phyloP scores from a whole-genome alignment of 2,329 filamentous ascomycete genomes.

The Pseudocercospora crystallina region DNA sequence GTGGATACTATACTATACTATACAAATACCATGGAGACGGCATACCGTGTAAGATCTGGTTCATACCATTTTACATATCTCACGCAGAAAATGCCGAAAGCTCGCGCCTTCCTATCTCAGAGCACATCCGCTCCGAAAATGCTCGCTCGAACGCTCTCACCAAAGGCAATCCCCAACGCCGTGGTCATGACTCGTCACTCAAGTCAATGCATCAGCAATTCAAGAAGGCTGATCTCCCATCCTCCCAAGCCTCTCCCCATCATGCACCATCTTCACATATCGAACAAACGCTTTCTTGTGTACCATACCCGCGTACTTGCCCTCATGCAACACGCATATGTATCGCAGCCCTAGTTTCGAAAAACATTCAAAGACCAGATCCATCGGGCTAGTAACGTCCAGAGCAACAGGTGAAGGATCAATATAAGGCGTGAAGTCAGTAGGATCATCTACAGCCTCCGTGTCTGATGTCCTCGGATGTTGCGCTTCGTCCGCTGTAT shows the following conservation, averaged over 20 bases:
- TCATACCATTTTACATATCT: too few relatives aligned
- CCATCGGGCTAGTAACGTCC: slow-evolving; percentile 86
- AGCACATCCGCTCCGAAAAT: neutral
- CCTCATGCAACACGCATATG: slow-evolving; percentile 83
- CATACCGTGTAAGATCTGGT: too few relatives aligned
- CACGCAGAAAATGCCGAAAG: neutral
- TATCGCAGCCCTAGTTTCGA: slow-evolving; percentile 90
- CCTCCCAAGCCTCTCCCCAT: slow-evolving; percentile 36
- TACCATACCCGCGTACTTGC: slow-evolving; percentile 82
- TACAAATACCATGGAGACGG: too few relatives aligned
- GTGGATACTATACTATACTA: too few relatives aligned
- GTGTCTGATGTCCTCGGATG: slow-evolving; percentile 3
- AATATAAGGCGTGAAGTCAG: slow-evolving; percentile 87
- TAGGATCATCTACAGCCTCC: slow-evolving; percentile 55
- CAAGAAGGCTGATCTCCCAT: slow-evolving; percentile 3
- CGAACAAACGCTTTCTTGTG: slow-evolving; percentile 98
- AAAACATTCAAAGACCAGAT: slow-evolving; percentile 95
- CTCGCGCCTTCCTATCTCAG: slow-evolving; percentile 5
- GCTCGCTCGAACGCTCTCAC: slow-evolving; percentile 5
- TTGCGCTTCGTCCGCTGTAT: slow-evolving; percentile 8
- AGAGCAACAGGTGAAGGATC: slow-evolving; percentile 86
- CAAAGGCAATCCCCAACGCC: neutral
- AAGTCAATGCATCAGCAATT: neutral
- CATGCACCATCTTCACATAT: slow-evolving; percentile 82
- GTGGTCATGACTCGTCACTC: slow-evolving; percentile 3